Base-by-base conservation (phyloP, 2,329 filamentous ascomycete species). In the Cladosporium sp. region DNA sequence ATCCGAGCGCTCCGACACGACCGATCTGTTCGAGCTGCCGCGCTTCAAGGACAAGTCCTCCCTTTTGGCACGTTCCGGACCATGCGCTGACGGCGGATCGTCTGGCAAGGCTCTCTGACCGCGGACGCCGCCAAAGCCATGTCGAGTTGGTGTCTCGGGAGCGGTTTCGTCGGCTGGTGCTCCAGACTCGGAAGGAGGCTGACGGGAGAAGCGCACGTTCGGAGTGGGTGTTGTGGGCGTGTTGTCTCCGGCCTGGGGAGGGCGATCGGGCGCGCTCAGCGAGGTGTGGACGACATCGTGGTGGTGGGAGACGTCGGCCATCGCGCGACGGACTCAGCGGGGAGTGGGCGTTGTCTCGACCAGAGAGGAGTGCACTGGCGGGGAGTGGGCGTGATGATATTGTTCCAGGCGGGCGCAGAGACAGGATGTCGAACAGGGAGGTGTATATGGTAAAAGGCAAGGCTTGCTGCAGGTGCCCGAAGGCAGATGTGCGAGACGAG, bases 21-120 rank as follows among this genome's bases (percentile, higher is more conserved):
- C 73, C 8, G 85, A 82, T 49, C 75, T 74, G 55, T 85, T 79
- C 17, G 85, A 85, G 55, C 80, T 76, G 49, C 78, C 79, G 54
- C 79, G 72, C 56, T 73, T 76, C 24, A 76, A 67, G 11, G 69
- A 63, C 40, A 73, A 61, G 45, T 66, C 66, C 34, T 43, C 24
- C 29, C 50, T 54, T 30, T 43, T 48, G n/a, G 15, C 20, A n/a
- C 30, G 48, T 32, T 55, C 54, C 45, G 50, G 47, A 7, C 36
- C 20, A 19, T 49, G 56, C 13, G 27, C 43, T 15, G 38, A 34
- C 40, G 43, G 38, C 20, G 59, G 59, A 19, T 62, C 59, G 20
- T 61, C 56, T 30, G 63, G 75, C 12, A 79, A 61, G 12, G 75
- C 70, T 57, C 70, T 68, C 60, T 77, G 76, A 20, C 69, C 72